Evolutionary conservation across 108 stramenopile species (phyloP), one percentile per base, ranked within the genome.

Genomic region (Cafeteria roenbergensis): DNA sequence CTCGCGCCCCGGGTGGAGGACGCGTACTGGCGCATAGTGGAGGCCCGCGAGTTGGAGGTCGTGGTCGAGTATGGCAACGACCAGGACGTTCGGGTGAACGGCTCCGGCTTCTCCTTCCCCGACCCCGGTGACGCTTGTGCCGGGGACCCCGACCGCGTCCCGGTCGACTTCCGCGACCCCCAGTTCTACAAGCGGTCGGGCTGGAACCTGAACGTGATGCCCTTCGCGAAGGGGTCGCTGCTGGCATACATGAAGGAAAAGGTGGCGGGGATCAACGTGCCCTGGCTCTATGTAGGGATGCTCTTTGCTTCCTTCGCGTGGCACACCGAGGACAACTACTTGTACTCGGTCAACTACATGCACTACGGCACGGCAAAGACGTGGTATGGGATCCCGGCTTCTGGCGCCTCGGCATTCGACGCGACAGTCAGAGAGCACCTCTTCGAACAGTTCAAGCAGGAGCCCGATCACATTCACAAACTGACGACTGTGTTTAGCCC

Each of bases 291-390:
- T 76, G 86, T 90, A 71, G 95, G 95, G 8, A 83, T 88, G 64
- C 71, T 92, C n/a, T 96, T 94, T 64, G 85, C 86, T 20, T 90
- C 92, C n/a, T 95, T 95, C 75, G 90, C 89, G 65, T 99, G 94
- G 93, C 97, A 99, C 82, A 90, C 88, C 68, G 97, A 99, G 73
- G 97, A 99, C 80, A 93, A 99, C 75, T 94, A 94, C 75, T 80
- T 99, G 55, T 94, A 94, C 71, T 87, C 85, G 56, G 92, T 99
- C 75, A 99, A 99, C 71, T 96, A 96, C 77, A 88, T 90, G 67
- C 94, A 95, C 82, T 75, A 67, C 38, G 97, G 97, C 24, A 90
- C 86, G 1, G 86, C 93, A 25, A 98, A 98, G 76, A 90, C 89
- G 72, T 98, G 96, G 96, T 98, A 92, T 69, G 91, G 91, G 26